Base-by-base conservation (phyloP, 1,284 basidiomycete species). In the Pyrrhoderma lamaoense region DNA sequence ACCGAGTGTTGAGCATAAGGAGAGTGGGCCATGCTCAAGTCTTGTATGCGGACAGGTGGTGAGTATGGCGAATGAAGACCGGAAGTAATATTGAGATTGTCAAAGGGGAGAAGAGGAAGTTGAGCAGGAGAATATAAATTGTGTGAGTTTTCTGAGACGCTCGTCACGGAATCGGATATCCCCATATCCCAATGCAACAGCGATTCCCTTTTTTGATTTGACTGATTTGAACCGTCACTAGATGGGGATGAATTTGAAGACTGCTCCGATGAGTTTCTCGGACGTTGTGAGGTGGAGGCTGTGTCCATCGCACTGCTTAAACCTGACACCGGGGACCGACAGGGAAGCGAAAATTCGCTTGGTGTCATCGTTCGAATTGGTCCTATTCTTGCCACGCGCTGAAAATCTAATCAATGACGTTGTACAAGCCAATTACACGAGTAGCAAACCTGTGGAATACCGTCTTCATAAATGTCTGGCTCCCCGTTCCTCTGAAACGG, bases 201-300 rank as follows among this genome's bases (percentile, higher is more conserved):
- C 31, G 43, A 23, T 34, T 55, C 49, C 23, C 48, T 49, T 11
- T 23, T 22, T 13, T 54, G 52, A 47, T 54, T 42, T 45, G 52
- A 54, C 21, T 38, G 48, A 50, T 54, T 49, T 14, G 53, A 55
- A 19, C 19, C 44, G 21, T 55, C 53, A 47, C 53, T 55, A 18
- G 53, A 55, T 47, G 53, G 53, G 42, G 53, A 55, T 34, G 49
- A 51, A 22, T 42, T 46, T n/a, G 53, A 43, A 42, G 53, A 55
- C 22, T 50, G 52, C 36, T 49, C 48, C 42, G 52, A 46, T 31
- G 45, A 46, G 36, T n/a, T 25, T n/a, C 40, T 55, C 35, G 23
- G 38, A 43, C 47, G 47, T 42, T 27, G 47, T n/a, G 49, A 51
- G 18, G 49, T 38, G 19, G 49, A 48, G 34, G 49, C 42, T 50